phyloP scores from a whole-genome alignment of 352 stramenopile species.

The Globisporangium radiosum region DNA sequence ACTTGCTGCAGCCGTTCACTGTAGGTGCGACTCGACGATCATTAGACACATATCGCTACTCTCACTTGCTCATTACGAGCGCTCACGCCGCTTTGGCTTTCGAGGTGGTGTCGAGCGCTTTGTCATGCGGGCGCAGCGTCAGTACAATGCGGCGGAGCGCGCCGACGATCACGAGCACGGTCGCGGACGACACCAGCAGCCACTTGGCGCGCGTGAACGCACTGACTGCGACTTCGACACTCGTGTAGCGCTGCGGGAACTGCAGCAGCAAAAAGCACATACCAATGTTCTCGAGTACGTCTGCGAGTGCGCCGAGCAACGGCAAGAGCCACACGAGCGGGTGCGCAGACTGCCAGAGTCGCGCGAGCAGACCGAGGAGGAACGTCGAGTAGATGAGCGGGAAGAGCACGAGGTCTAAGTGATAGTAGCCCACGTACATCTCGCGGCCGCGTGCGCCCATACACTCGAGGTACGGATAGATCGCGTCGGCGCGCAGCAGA shows the following conservation, averaged over 20 bases:
- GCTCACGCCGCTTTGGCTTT: background rate
- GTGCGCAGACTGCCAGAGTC: conserved; percentile 23
- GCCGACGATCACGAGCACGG: conserved; percentile 20
- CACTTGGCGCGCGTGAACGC: conserved; percentile 32
- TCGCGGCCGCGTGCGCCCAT: conserved; percentile 20
- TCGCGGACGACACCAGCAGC: conserved; percentile 16
- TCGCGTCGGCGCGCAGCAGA: conserved; percentile 19
- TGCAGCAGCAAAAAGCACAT: conserved; percentile 30
- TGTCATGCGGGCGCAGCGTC: background rate
- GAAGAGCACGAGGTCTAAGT: conserved; percentile 43
- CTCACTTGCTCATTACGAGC: background rate
- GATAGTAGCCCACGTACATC: conserved; percentile 38
- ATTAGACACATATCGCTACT: too few relatives aligned
- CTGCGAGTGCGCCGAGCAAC: conserved; percentile 18
- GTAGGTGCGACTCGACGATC: too few relatives aligned
- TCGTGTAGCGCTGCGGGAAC: conserved; percentile 23
- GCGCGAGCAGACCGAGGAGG: conserved; percentile 19
- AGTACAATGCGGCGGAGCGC: background rate
- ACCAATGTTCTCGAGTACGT: conserved; percentile 39
- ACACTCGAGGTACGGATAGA: conserved; percentile 33
- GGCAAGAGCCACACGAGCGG: conserved; percentile 16
- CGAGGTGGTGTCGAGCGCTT: background rate
- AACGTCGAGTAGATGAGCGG: conserved; percentile 35
- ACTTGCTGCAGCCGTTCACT: too few relatives aligned
- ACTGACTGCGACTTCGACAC: conserved; percentile 25